These are phyloP conservation scores for Aspergillus costaricaensis DNA, from an alignment of 2,329 filamentous ascomycete species.

Conservation along the genomic window DNA sequence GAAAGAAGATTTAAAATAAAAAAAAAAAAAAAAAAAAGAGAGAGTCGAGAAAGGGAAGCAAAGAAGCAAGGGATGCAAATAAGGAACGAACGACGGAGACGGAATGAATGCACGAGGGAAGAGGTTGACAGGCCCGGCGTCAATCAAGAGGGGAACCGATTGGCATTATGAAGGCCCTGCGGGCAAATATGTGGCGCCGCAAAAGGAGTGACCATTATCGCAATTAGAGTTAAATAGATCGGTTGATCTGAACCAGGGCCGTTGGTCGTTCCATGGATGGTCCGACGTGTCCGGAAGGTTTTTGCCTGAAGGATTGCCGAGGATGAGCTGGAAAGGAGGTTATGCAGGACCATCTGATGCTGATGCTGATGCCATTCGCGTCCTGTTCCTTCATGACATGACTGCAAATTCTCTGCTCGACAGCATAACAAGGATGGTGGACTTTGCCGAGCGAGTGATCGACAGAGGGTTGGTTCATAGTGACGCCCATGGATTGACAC, in stretches of 20 bases:
- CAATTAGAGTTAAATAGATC: not conserved
- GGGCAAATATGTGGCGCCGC: not conserved
- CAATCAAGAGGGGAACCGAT: not conserved
- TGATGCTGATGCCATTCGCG: not conserved
- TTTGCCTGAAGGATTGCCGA: not conserved
- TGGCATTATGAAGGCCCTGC: not conserved
- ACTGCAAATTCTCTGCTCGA: not conserved
- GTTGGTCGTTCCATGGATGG: not conserved
- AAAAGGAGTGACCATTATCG: not conserved
- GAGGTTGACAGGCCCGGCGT: not conserved
- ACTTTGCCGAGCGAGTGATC: no score
- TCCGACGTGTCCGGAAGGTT: not conserved
- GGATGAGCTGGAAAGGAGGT: not conserved
- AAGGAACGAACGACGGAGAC: not conserved
- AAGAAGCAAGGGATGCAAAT: not conserved
- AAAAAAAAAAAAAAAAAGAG: no score
- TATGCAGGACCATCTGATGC: not conserved
- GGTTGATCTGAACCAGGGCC: not conserved
- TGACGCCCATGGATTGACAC: not conserved
- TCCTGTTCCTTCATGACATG: not conserved
- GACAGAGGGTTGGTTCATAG: no score
- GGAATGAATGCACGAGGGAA: not conserved
- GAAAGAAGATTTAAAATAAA: not conserved
- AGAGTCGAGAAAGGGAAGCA: not conserved
- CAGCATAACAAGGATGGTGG: no score